These are phyloP conservation scores for Circinella minor DNA, from an alignment of 371 early-diverging fungal species.

Conservation along the genomic window DNA sequence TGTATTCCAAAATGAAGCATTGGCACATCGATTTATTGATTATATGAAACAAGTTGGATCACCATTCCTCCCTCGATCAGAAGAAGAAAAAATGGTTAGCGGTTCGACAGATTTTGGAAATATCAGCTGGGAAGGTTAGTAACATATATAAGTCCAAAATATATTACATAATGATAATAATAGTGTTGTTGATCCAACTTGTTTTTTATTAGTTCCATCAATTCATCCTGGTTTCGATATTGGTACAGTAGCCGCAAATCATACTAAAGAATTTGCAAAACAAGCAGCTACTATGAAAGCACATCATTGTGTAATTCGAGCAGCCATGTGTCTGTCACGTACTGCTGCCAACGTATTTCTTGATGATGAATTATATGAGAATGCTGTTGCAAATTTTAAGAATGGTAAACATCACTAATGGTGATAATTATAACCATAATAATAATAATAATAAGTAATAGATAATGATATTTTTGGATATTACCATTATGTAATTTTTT, in stretches of 20 bases:
- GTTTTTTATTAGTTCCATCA: slow-evolving; percentile 5
- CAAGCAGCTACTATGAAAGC: slow-evolving; percentile 65
- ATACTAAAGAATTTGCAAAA: slow-evolving; percentile 66
- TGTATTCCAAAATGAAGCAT: slow-evolving; percentile 56
- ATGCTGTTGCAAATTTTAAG: slow-evolving; percentile 38
- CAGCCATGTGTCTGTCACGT: slow-evolving; percentile 43
- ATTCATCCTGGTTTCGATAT: slow-evolving; percentile 28
- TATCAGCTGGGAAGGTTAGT: too few relatives aligned
- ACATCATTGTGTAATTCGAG: slow-evolving; percentile 62
- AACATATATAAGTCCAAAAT: too few relatives aligned
- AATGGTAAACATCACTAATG: slow-evolving; percentile 26
- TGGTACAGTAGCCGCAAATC: slow-evolving; percentile 47
- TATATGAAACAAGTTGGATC: slow-evolving; percentile 56
- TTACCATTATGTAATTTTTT: too few relatives aligned
- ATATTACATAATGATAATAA: too few relatives aligned
- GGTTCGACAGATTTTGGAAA: slow-evolving; percentile 52
- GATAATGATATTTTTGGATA: too few relatives aligned
- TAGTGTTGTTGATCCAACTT: not conserved
- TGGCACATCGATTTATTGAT: slow-evolving; percentile 58
- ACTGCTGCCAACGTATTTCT: slow-evolving; percentile 44
- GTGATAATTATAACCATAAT: too few relatives aligned
- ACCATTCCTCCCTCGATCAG: slow-evolving; percentile 33
- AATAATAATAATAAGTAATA: too few relatives aligned
- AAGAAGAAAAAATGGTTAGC: slow-evolving; percentile 39
- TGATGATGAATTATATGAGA: slow-evolving; percentile 30